Conservation (phyloP, 179 eudicot species). For the Spinacia oleracea region DNA sequence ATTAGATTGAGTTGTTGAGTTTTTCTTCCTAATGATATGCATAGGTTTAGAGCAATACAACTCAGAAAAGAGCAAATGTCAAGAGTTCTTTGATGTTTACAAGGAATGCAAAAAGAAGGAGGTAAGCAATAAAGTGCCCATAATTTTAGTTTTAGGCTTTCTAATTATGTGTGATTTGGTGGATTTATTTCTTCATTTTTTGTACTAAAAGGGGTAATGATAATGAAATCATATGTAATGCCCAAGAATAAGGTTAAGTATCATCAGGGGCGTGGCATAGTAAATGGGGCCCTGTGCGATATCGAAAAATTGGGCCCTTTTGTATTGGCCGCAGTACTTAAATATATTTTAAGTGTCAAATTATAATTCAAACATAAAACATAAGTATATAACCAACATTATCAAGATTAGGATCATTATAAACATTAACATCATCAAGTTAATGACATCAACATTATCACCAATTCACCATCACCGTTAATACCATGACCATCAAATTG, state of each 20-base stretch:
- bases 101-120: slow-evolving; percentile 99
- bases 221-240: not conserved
- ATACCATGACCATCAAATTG: too few relatives aligned
- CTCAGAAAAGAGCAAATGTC: slow-evolving; percentile 86
- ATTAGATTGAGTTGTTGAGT: not conserved
- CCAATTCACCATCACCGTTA: too few relatives aligned
- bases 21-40: slow-evolving; percentile 2
- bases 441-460: too few relatives aligned
- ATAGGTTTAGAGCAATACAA: slow-evolving; percentile 76
- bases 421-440: too few relatives aligned
- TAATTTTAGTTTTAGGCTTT: not conserved
- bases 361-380: too few relatives aligned
- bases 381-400: too few relatives aligned
- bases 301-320: too few relatives aligned
- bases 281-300: too few relatives aligned
- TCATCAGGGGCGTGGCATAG: too few relatives aligned
- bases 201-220: not conserved
- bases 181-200: not conserved
- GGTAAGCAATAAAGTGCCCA: slow-evolving; percentile 37
- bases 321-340: too few relatives aligned
- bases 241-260: not conserved
- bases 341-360: too few relatives aligned
- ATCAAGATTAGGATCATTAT: too few relatives aligned
- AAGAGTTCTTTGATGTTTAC: slow-evolving; percentile 87
- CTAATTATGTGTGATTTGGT: not conserved